A percentile compares a stretch with the other conserved stretches of the same genome.
phyloP scores from a whole-genome alignment of 495 filamentous ascomycete genomes.

The Aspergillus sclerotioniger region DNA sequence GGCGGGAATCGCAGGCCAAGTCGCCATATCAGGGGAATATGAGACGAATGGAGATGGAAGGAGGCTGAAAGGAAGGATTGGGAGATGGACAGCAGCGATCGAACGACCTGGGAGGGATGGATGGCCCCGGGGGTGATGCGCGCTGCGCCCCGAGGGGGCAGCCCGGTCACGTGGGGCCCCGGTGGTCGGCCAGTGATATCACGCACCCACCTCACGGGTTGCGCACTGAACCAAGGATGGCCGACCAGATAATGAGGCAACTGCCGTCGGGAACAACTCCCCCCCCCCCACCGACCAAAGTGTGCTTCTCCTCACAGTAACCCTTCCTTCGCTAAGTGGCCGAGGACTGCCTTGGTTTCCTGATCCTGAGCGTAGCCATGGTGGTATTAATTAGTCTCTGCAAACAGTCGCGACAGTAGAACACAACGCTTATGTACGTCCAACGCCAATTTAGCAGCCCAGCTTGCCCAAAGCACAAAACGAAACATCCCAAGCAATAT shows the following conservation, averaged over 20 bases:
- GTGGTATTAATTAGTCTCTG: slow-evolving; percentile 41
- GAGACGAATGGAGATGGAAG: slow-evolving; percentile 13
- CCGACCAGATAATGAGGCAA: not conserved
- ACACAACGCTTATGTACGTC: slow-evolving; percentile 36
- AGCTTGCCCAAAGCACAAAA: slow-evolving; percentile 12
- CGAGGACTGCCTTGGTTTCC: slow-evolving; percentile 31
- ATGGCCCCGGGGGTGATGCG: slow-evolving; percentile 13
- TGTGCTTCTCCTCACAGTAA: slow-evolving; percentile 13
- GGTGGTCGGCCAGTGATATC: slow-evolving; percentile 42
- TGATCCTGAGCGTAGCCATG: slow-evolving; percentile 23
- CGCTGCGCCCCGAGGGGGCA: slow-evolving; percentile 28
- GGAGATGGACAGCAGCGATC: slow-evolving; percentile 16
- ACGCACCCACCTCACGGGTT: slow-evolving; percentile 43
- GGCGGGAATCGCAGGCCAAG: slow-evolving; percentile 1
- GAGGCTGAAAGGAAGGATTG: slow-evolving; percentile 11
- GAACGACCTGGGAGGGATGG: not conserved
- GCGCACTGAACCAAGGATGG: slow-evolving; percentile 20
- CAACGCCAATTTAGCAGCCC: slow-evolving; percentile 25
- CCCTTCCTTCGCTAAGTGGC: slow-evolving; percentile 30
- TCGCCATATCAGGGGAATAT: slow-evolving; percentile 15
- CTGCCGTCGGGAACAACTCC: not conserved
- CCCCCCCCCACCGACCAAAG: not conserved
- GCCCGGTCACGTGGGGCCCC: slow-evolving; percentile 35
- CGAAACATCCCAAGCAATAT: slow-evolving; percentile 20
- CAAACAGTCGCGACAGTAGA: slow-evolving; percentile 16